Evolutionary conservation across 139 green algal genomes (phyloP), one percentile per base, ranked within the genome.

Genomic region (Nannochloris sp.): DNA sequence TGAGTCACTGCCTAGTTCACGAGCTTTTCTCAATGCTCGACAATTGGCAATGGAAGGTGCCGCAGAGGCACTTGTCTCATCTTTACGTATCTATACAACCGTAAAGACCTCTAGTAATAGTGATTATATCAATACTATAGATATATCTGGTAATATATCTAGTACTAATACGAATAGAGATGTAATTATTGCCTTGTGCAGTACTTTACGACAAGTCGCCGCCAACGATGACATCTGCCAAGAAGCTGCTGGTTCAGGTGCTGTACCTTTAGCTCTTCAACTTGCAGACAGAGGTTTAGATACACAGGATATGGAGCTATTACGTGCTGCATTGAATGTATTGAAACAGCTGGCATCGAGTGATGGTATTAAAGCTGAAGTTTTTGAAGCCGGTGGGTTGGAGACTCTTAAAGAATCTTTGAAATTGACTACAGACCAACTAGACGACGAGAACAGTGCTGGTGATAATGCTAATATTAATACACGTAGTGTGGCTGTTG

Each of bases 291-390:
- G 47, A 64, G 31, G 42, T 31, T 27, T 45, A 23, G 45, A 25
- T 23, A 33, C 19, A 19, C 47, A 70, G 23, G 60, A 60, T 6
- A 33, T 19, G 1, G n/a, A 73, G 27, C 44, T 54, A 36, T 24
- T 60, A 4, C 51, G 61, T 58, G 7, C 68, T 6, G 29, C 66
- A 9, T 63, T 64, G 53, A 48, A 44, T 2, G 61, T 88, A 44
- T 74, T 90, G 71, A 73, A 89, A 14, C 89, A 96, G 81, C 74
- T 96, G 61, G 79, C 85, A 12, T 85, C 85, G 73, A 90, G 80
- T 54, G 89, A 96, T 66, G 51, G 37, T 27, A 70, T 88, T 59
- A 95, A 95, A 39, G n/a, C n/a, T n/a, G n/a, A n/a, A n/a, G n/a
- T n/a, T n/a, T n/a, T n/a, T n/a, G n/a, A n/a, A n/a, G n/a, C n/a